These are phyloP conservation scores for Starmerella floricola DNA, from an alignment of 805 yeast genomes.

Conservation along the genomic window DNA sequence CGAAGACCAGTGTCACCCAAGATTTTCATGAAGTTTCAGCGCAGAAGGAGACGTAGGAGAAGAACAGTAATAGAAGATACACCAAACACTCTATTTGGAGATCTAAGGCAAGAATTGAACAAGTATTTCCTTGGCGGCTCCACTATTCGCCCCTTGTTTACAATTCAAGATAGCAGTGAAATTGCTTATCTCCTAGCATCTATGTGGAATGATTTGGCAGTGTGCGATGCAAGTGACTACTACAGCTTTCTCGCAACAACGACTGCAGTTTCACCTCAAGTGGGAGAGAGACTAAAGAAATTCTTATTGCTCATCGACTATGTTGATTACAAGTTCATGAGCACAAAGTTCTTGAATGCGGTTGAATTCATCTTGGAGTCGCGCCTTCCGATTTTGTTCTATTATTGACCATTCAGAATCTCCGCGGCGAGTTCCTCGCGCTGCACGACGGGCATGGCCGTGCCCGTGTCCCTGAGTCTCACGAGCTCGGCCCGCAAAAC, in stretches of 20 bases:
- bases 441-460: neutral
- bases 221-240: constrained; percentile 7
- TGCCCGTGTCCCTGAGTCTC: constrained; percentile 3
- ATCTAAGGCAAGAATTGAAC: neutral
- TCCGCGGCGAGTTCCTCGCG: neutral
- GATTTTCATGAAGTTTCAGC: no score
- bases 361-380: no score
- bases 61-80: neutral
- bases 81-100: no score
- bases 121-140: constrained; percentile 2
- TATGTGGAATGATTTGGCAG: constrained; percentile 7
- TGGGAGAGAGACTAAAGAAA: neutral
- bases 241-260: constrained; percentile 2
- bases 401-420: neutral
- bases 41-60: no score
- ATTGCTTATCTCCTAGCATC: constrained; percentile 3
- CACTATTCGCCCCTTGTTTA: constrained; percentile 4
- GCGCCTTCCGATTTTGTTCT: no score
- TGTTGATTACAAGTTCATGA: neutral
- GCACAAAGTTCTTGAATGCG: no score
- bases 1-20: no score
- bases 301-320: neutral
- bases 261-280: neutral
- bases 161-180: neutral
- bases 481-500: constrained; percentile 48